Base-by-base conservation (phyloP, 2,329 filamentous ascomycete genomes). In the Coleophoma eucalyptorum region DNA sequence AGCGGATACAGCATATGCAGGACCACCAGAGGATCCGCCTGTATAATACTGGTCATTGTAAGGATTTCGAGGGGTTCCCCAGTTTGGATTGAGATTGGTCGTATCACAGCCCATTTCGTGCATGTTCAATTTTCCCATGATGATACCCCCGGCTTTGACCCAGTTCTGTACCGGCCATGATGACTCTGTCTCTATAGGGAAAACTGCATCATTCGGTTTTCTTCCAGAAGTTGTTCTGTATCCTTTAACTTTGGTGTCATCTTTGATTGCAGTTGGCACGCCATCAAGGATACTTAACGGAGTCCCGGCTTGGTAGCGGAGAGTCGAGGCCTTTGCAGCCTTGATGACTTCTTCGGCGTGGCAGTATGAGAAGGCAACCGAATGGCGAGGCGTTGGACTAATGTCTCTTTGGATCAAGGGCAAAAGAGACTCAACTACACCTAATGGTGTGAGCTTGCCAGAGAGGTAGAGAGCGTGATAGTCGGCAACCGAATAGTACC, bases 11-110 rank as follows among this genome's bases (percentile, higher is more conserved):
- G 90, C 89, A n/a, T 95, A 83, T 3, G 93, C 93, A 65, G 91
- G 96, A 13, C 94, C 94, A 43, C 94, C 94, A 1, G 93, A 97
- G 65, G 91, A 96, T 16, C 91, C 91, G 34, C 91, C 91, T 0
- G 89, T 45, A 67, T 94, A 94, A 70, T 90, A 93, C 3, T 73
- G 65, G 0, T 72, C 65, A 63, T 92, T 89, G 66, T 89, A 83
- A 0, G 89, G 89, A 60, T 94, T 94, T 13, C 76, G 74, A 0
- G 90, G 89, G 0, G 90, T 93, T 43, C 90, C 89, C 65, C 89
- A 94, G 71, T 88, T 93, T 32, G 79, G 77, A 62, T 96, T 96
- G 66, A 90, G 90, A 56, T 91, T 91, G 15, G 80, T 91, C 0
- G 87, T 90, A 62, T 94, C 86, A 60, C 88, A 80, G 1, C 86